Percentiles rank a stretch among this genome's conserved stretches.
Conservation (phyloP, 352 stramenopile species). For the Globisporangium ultimum region DNA sequence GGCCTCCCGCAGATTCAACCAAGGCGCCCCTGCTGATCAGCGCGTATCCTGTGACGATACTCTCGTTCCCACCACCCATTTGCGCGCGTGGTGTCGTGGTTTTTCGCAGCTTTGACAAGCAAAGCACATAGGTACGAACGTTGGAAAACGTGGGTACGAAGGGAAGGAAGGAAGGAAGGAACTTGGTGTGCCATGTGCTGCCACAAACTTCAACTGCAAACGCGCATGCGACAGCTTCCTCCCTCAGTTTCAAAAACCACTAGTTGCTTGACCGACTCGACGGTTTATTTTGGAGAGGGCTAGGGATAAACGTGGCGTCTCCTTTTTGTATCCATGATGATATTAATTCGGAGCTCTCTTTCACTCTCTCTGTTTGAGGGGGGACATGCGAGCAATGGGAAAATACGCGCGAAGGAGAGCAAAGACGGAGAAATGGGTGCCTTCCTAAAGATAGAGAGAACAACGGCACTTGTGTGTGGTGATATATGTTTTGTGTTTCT, state of each 20-base stretch:
- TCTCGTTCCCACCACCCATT: not conserved
- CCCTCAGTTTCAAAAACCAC: not conserved
- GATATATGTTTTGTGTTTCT: no score
- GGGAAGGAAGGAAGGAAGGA: not conserved
- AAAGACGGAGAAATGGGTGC: no score
- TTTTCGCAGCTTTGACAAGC: constrained; percentile 1
- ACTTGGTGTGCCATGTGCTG: not conserved
- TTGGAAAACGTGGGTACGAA: not conserved
- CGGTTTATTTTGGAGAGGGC: no score
- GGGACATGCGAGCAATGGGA: no score
- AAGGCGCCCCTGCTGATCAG: no score
- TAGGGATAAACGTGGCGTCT: not conserved
- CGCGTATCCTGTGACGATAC: not conserved
- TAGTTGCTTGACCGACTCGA: not conserved
- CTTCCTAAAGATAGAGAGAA: no score
- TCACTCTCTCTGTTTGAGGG: no score
- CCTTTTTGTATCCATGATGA: not conserved
- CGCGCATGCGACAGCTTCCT: not conserved
- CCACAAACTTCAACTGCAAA: not conserved
- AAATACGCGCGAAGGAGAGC: no score
- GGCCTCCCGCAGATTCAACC: not conserved
- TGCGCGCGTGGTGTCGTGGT: not conserved
- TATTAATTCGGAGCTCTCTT: not conserved
- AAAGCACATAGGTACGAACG: not conserved
- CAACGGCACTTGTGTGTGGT: no score